Percentiles rank a stretch among this genome's conserved stretches.
phyloP scores from a whole-genome alignment of 2,329 filamentous ascomycete genomes.

The Clarireedia hainanense region DNA sequence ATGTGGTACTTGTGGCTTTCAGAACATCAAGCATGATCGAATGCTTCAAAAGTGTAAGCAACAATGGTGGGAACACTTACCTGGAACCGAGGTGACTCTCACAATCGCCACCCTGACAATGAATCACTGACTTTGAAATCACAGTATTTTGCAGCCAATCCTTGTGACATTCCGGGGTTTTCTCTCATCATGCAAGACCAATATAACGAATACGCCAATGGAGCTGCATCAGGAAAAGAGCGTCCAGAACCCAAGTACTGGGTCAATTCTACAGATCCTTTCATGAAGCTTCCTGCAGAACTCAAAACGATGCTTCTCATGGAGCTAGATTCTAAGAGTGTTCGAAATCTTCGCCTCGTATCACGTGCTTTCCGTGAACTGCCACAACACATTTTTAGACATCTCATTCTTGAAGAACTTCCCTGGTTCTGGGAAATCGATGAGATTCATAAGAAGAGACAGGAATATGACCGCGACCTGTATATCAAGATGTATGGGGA shows the following conservation, averaged over 20 bases:
- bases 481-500: conserved; percentile 1
- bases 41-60: neutral
- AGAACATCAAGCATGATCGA: conserved; percentile 6
- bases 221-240: neutral
- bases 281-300: conserved; percentile 1
- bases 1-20: conserved; percentile 10
- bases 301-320: conserved; percentile 5
- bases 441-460: neutral
- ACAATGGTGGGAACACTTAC: conserved; percentile 7
- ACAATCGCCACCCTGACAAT: neutral
- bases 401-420: conserved; percentile 8
- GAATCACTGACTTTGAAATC: neutral
- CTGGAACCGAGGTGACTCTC: conserved; percentile 8
- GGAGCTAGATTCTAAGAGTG: neutral
- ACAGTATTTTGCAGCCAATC: conserved; percentile 12
- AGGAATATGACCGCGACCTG: neutral
- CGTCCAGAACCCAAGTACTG: neutral
- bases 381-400: neutral
- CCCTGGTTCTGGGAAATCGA: conserved; percentile 13
- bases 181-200: neutral
- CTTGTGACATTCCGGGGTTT: conserved; percentile 11
- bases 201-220: neutral
- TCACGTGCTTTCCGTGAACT: conserved; percentile 9
- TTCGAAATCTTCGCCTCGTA: neutral
- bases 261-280: conserved; percentile 3